Percentiles rank a stretch among this genome's conserved stretches.
phyloP scores from a whole-genome alignment of 306 rosid genomes.

The Quillaja saponaria region DNA sequence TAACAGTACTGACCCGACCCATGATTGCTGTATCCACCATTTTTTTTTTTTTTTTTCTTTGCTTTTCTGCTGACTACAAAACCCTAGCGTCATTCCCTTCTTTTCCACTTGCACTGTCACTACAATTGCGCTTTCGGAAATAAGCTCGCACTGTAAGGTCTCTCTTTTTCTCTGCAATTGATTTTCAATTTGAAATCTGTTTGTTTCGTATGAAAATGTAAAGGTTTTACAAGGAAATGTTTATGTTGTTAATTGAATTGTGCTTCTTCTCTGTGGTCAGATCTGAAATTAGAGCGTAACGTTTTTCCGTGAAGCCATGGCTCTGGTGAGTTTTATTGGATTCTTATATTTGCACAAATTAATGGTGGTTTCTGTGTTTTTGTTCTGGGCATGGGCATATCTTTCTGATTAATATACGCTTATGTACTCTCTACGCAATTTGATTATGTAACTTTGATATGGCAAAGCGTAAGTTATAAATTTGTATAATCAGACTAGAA shows the following conservation, averaged over 20 bases:
- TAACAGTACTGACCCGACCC: slow-evolving; percentile 42
- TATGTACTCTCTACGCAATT: too few species aligned
- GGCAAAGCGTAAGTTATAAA: too few species aligned
- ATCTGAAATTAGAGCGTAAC: slow-evolving; percentile 48
- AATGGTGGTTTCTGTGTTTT: too few species aligned
- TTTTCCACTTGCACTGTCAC: neutral
- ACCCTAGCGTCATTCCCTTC: slow-evolving; percentile 39
- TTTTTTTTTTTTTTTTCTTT: neutral
- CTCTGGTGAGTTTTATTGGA: slow-evolving; percentile 55
- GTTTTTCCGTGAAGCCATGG: slow-evolving; percentile 63
- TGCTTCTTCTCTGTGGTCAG: slow-evolving; percentile 34
- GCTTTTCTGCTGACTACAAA: slow-evolving; percentile 6
- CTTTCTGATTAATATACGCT: too few species aligned
- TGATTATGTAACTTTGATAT: too few species aligned
- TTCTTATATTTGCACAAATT: neutral
- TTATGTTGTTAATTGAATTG: neutral
- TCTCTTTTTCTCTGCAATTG: neutral
- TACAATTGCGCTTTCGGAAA: slow-evolving; percentile 20
- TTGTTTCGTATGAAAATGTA: neutral
- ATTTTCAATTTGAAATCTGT: neutral
- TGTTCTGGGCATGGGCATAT: too few species aligned
- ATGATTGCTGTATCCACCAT: neutral
- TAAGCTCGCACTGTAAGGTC: slow-evolving; percentile 31
- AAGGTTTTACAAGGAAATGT: too few species aligned
- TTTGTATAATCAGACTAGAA: too few species aligned